Evolutionary conservation across 2,329 filamentous ascomycete genomes (phyloP).

Genomic region (Colletotrichum noveboracense): DNA sequence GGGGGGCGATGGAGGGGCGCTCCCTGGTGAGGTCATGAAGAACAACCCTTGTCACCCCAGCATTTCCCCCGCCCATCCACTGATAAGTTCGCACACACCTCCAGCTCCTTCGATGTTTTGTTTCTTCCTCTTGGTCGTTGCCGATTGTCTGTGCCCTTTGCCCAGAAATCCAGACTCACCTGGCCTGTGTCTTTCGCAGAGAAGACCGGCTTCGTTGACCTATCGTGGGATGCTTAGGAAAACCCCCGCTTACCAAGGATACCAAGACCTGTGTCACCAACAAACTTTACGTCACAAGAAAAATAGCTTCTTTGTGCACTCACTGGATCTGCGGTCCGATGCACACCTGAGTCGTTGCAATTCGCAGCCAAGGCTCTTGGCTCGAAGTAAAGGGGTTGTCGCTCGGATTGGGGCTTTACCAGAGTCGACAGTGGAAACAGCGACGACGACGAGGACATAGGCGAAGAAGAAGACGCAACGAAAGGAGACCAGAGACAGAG

Average conservation of each 20-base stretch:
- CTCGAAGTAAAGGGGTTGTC: not conserved
- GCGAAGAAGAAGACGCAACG: not conserved
- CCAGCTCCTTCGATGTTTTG: not conserved
- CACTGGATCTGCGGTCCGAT: not conserved
- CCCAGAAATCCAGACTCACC: not conserved
- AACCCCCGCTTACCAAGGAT: slow-evolving; percentile 14
- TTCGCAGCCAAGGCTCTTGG: slow-evolving; percentile 11
- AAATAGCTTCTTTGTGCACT: not conserved
- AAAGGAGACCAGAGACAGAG: not conserved
- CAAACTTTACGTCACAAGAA: slow-evolving; percentile 8
- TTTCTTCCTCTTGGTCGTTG: not conserved
- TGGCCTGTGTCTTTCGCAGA: not conserved
- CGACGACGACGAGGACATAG: not conserved
- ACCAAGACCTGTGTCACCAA: slow-evolving; percentile 1
- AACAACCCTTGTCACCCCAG: not conserved
- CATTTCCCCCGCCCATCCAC: slow-evolving; percentile 16
- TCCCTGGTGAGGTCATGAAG: not conserved
- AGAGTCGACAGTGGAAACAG: not conserved
- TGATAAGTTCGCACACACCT: not conserved
- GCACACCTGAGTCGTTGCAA: not conserved
- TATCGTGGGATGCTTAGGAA: not conserved
- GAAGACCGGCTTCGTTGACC: not conserved
- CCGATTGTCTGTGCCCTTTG: not conserved
- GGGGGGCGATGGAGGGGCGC: not conserved
- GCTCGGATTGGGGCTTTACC: not conserved